Percentiles rank a stretch among this genome's conserved stretches.
Conservation (phyloP, 108 stramenopile genomes). For the Skeletonema marinoi region DNA sequence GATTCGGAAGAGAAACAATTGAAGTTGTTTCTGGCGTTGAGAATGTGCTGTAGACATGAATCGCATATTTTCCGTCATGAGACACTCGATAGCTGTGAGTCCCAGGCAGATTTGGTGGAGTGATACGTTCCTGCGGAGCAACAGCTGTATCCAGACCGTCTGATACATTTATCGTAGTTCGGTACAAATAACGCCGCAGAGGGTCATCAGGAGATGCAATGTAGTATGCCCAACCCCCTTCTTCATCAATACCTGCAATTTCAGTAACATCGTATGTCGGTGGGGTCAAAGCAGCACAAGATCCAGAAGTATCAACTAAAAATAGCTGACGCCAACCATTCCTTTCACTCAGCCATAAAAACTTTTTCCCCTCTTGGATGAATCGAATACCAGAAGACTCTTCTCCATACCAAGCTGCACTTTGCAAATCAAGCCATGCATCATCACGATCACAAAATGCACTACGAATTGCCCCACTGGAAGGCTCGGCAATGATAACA, state of each 20-base stretch:
- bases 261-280: slow-evolving; percentile 42
- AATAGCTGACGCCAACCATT: slow-evolving; percentile 50
- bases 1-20: slow-evolving; percentile 37
- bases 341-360: slow-evolving; percentile 46
- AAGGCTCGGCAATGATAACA: slow-evolving; percentile 35
- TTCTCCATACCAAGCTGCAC: slow-evolving; percentile 47
- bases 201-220: slow-evolving; percentile 49
- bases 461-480: slow-evolving; percentile 35
- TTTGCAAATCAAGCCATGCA: slow-evolving; percentile 47
- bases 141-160: neutral
- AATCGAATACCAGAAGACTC: slow-evolving; percentile 48
- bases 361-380: slow-evolving; percentile 28
- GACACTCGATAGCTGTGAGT: slow-evolving; percentile 44
- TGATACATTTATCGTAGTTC: slow-evolving; percentile 41
- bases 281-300: slow-evolving; percentile 25
- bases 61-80: slow-evolving; percentile 43
- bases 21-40: slow-evolving; percentile 39
- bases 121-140: slow-evolving; percentile 37
- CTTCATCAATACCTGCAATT: slow-evolving; percentile 51
- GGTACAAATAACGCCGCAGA: slow-evolving; percentile 42
- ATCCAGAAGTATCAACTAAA: slow-evolving; percentile 31
- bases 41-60: slow-evolving; percentile 42
- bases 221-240: slow-evolving; percentile 40
- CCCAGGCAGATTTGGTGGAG: slow-evolving; percentile 39
- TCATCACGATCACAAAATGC: slow-evolving; percentile 44